phyloP scores from a whole-genome alignment of 176 grass and related monocot species.

The Microstegium vimineum region DNA sequence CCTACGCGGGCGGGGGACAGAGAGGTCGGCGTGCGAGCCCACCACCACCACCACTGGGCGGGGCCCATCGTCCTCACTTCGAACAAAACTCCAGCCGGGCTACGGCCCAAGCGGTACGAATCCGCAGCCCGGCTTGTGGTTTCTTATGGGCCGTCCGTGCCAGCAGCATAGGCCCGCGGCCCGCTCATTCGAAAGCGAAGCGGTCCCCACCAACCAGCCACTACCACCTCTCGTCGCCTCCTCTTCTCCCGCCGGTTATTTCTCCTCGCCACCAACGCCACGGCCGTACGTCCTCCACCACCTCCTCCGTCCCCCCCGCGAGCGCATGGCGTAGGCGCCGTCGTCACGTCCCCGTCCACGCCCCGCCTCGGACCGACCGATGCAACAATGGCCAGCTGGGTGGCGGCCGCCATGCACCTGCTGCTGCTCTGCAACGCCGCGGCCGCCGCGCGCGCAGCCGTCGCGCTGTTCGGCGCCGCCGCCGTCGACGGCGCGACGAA shows the following conservation, averaged over 20 bases:
- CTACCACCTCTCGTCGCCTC: background rate
- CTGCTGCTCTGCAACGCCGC: conserved; percentile 8
- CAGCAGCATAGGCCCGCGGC: background rate
- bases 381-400: conserved; percentile 19
- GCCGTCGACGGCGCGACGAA: background rate
- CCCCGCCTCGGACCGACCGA: background rate
- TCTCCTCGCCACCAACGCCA: conserved; percentile 22
- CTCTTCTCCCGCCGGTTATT: conserved; percentile 19
- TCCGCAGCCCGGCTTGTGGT: background rate
- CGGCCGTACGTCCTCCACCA: background rate
- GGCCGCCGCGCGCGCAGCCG: background rate
- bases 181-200: background rate
- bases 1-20: too few relatives aligned
- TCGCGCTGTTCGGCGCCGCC: background rate
- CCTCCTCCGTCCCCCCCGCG: background rate
- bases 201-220: background rate
- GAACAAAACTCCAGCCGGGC: background rate
- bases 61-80: background rate
- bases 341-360: background rate
- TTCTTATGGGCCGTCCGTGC: background rate
- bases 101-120: too few relatives aligned
- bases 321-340: background rate
- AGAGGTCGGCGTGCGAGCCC: background rate
- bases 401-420: conserved; percentile 22
- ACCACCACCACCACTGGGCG: background rate